Conservation (phyloP, 2,329 filamentous ascomycete genomes). For the Talaromyces sp. region DNA sequence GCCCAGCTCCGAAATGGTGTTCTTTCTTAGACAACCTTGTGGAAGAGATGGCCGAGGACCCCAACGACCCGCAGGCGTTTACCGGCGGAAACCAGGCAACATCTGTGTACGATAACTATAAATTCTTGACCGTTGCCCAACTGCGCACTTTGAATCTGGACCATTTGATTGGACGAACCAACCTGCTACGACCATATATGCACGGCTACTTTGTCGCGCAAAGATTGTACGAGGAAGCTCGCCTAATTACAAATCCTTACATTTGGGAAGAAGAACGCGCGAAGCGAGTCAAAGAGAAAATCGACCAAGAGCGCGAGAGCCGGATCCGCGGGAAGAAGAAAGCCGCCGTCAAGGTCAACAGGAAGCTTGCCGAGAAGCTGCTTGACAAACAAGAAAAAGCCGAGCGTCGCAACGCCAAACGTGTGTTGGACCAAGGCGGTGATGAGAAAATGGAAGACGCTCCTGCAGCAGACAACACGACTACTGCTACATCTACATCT, state of each 20-base stretch:
- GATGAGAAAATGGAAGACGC: slow-evolving; percentile 41
- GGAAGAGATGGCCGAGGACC: slow-evolving; percentile 92
- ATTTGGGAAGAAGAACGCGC: slow-evolving; percentile 87
- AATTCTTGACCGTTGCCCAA: slow-evolving; percentile 87
- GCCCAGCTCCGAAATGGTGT: slow-evolving; percentile 91
- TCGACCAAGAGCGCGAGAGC: slow-evolving; percentile 93
- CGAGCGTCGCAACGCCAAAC: slow-evolving; percentile 39
- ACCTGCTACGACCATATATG: slow-evolving; percentile 91
- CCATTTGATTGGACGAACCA: slow-evolving; percentile 85
- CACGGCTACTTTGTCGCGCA: slow-evolving; percentile 97
- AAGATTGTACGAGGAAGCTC: slow-evolving; percentile 89
- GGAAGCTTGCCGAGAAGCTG: slow-evolving; percentile 57
- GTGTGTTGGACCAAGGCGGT: slow-evolving; percentile 50
- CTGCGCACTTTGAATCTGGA: slow-evolving; percentile 78
- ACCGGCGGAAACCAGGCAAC: slow-evolving; percentile 41
- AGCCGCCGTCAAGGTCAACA: slow-evolving; percentile 82
- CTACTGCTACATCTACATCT: slow-evolving; percentile 23
- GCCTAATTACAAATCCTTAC: slow-evolving; percentile 88
- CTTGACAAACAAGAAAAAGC: slow-evolving; percentile 55
- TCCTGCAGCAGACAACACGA: slow-evolving; percentile 15
- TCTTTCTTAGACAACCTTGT: slow-evolving; percentile 95
- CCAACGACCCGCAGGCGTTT: slow-evolving; percentile 55
- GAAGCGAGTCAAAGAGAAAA: slow-evolving; percentile 88
- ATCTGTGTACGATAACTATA: slow-evolving; percentile 97
- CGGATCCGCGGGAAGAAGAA: slow-evolving; percentile 93